phyloP scores from a whole-genome alignment of 805 yeast species.

The Saturnispora quitensis region DNA sequence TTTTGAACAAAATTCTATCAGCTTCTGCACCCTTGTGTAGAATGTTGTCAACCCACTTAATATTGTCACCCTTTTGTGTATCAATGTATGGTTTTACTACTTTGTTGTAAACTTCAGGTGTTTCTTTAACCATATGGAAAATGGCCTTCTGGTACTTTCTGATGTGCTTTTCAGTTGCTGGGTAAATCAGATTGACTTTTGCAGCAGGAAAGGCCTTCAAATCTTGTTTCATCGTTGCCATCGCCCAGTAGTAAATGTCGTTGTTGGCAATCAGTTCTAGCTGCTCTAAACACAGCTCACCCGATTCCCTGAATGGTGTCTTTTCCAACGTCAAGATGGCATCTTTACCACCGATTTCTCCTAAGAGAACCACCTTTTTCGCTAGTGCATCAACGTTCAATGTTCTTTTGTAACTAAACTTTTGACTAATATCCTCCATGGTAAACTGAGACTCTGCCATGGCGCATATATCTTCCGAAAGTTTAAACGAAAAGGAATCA shows the following conservation, averaged over 20 bases:
- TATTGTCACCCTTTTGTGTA: constrained; percentile 64
- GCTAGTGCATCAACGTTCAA: constrained; percentile 55
- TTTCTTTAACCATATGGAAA: constrained; percentile 61
- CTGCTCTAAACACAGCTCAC: constrained; percentile 13
- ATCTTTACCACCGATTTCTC: constrained; percentile 45
- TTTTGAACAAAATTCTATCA: constrained; percentile 66
- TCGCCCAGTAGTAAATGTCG: constrained; percentile 82
- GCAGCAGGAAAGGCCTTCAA: constrained; percentile 45
- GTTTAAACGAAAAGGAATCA: not conserved
- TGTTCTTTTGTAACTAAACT: constrained; percentile 38
- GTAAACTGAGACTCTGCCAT: not conserved
- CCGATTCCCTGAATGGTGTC: constrained; percentile 41
- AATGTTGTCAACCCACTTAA: constrained; percentile 87
- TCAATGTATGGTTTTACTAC: constrained; percentile 69
- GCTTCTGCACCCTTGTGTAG: constrained; percentile 74
- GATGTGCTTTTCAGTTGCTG: constrained; percentile 83
- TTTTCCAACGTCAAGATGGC: constrained; percentile 74
- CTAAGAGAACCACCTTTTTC: constrained; percentile 60
- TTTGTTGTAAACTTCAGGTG: constrained; percentile 61
- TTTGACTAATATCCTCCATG: constrained; percentile 16
- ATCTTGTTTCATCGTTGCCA: constrained; percentile 36
- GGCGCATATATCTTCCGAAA: not conserved
- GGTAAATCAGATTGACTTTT: constrained; percentile 71
- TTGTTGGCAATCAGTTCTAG: constrained; percentile 46
- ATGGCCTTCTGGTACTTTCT: constrained; percentile 58